Percentiles rank a stretch among this genome's conserved stretches.
Evolutionary conservation across 1,284 basidiomycete genomes (phyloP).

Genomic region (Anthracocystis walkeri): DNA sequence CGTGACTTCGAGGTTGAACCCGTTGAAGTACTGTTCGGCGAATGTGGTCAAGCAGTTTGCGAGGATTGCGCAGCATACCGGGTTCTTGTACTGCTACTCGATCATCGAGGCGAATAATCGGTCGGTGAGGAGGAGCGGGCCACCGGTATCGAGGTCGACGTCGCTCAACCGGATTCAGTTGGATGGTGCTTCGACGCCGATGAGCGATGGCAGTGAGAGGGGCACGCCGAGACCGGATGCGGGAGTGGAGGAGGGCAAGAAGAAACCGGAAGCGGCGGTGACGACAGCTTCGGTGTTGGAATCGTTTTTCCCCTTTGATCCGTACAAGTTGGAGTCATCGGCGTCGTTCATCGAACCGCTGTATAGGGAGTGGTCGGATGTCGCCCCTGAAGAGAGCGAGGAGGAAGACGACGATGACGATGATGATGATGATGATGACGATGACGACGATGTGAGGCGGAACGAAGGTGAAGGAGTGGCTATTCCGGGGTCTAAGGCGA

Average conservation of each 20-base stretch:
- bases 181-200: conserved; percentile 30
- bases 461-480: conserved; percentile 28
- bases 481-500: conserved; percentile 24
- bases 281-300: conserved; percentile 75
- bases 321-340: conserved; percentile 83
- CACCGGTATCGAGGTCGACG: conserved; percentile 36
- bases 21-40: conserved; percentile 79
- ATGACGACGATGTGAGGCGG: conserved; percentile 42
- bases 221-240: conserved; percentile 28
- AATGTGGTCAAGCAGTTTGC: conserved; percentile 95
- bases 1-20: conserved; percentile 86
- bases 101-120: conserved; percentile 83
- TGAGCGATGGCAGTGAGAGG: conserved; percentile 42
- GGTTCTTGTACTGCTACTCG: conserved; percentile 94
- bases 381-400: conserved; percentile 69
- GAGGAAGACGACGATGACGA: conserved; percentile 56
- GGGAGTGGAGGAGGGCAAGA: conserved; percentile 5
- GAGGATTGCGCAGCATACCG: conserved; percentile 88
- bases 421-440: conserved; percentile 25
- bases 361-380: conserved; percentile 74
- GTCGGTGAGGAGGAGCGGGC: conserved; percentile 31
- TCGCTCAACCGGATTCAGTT: conserved; percentile 36
- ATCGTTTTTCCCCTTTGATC: conserved; percentile 98
- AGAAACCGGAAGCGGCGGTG: conserved; percentile 14
- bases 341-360: conserved; percentile 72